These are phyloP conservation scores for Ceratobasidium papillatum DNA, from an alignment of 1,284 basidiomycete genomes.

Conservation along the genomic window DNA sequence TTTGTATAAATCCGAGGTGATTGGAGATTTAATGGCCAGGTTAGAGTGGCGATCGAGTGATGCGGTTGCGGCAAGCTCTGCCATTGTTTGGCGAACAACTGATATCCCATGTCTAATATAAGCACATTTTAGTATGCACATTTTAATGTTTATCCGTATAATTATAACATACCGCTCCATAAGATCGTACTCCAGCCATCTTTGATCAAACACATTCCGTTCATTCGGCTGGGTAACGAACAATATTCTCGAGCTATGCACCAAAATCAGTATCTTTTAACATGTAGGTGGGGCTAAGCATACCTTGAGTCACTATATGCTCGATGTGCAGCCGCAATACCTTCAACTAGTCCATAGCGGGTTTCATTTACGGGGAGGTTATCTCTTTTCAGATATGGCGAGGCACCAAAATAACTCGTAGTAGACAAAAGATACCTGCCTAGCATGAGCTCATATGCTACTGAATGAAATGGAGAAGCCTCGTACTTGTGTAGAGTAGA, in stretches of 20 bases:
- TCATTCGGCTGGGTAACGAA: slow-evolving; percentile 92
- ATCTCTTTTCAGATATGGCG: slow-evolving; percentile 62
- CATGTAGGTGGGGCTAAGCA: slow-evolving; percentile 49
- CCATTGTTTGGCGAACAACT: slow-evolving; percentile 78
- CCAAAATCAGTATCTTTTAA: not conserved
- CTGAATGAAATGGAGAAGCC: slow-evolving; percentile 24
- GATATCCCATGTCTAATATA: slow-evolving; percentile 71
- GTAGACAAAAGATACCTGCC: slow-evolving; percentile 70
- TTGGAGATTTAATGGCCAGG: slow-evolving; percentile 56
- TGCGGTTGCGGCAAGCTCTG: slow-evolving; percentile 66
- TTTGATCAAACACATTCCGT: slow-evolving; percentile 96
- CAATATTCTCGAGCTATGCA: slow-evolving; percentile 72
- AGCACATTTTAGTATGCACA: not conserved
- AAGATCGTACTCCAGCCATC: slow-evolving; percentile 86
- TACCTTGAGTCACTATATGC: slow-evolving; percentile 67
- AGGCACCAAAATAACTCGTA: slow-evolving; percentile 71
- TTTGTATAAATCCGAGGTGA: slow-evolving; percentile 56
- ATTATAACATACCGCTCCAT: slow-evolving; percentile 66
- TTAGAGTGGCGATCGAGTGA: slow-evolving; percentile 57
- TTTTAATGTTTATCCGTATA: not conserved
- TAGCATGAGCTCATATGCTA: not conserved
- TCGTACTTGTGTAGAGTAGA: slow-evolving; percentile 80
- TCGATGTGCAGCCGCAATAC: slow-evolving; percentile 81
- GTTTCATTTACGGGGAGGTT: slow-evolving; percentile 83
- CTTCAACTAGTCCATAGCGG: slow-evolving; percentile 72